These are phyloP conservation scores for Ecytonucleospora hepatopenaei DNA, from an alignment of 371 early-diverging fungal genomes.

Conservation along the genomic window DNA sequence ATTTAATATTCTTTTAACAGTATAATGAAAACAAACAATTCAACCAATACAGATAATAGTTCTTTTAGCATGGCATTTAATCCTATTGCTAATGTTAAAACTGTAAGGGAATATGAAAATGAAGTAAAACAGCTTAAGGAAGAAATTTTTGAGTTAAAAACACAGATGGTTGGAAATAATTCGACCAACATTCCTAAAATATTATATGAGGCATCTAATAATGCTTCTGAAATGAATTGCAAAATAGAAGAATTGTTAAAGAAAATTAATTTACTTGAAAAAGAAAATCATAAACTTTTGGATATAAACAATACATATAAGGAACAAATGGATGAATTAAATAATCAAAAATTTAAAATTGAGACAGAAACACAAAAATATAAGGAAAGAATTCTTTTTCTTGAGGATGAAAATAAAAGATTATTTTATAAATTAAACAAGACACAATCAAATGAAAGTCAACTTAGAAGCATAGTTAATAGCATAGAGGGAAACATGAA, in stretches of 20 bases:
- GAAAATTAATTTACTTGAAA: slow-evolving; percentile 7
- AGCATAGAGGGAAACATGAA: neutral
- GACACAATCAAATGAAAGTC: neutral
- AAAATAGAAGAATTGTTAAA: too few relatives aligned
- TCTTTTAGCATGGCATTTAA: slow-evolving; percentile 51
- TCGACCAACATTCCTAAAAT: slow-evolving; percentile 32
- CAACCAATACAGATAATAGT: neutral
- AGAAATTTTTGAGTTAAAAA: slow-evolving; percentile 48
- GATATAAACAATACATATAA: slow-evolving; percentile 5
- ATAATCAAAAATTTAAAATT: neutral
- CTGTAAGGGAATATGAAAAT: slow-evolving; percentile 48
- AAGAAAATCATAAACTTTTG: slow-evolving; percentile 9
- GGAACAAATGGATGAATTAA: neutral
- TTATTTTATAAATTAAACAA: slow-evolving; percentile 31
- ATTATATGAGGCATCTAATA: slow-evolving; percentile 27
- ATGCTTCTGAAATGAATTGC: slow-evolving; percentile 11
- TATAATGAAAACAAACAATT: neutral
- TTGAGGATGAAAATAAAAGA: slow-evolving; percentile 48
- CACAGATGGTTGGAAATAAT: slow-evolving; percentile 31
- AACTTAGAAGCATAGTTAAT: neutral
- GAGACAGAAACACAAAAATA: neutral
- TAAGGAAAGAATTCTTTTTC: slow-evolving; percentile 14
- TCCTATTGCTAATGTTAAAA: slow-evolving; percentile 39
- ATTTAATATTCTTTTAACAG: too few relatives aligned
- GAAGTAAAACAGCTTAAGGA: slow-evolving; percentile 37